These are phyloP conservation scores for Silene latifolia DNA, from an alignment of 148 eudicot species.

Conservation along the genomic window DNA sequence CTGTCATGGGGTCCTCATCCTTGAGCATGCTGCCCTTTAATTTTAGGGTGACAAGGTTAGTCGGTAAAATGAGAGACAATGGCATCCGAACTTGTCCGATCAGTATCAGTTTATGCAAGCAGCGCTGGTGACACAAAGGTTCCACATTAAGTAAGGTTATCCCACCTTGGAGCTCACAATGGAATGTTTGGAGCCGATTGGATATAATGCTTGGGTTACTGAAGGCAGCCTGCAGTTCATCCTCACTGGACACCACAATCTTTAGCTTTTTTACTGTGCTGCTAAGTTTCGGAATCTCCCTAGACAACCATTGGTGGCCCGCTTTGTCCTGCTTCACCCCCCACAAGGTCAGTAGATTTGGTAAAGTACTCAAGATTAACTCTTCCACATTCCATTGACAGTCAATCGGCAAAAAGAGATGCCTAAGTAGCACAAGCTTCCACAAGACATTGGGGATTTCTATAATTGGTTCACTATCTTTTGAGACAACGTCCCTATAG, in stretches of 20 bases:
- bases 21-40: too few relatives aligned
- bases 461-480: too few relatives aligned
- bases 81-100: too few relatives aligned
- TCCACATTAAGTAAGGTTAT: too few relatives aligned
- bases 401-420: neutral
- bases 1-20: too few relatives aligned
- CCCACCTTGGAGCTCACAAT: neutral
- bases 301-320: conserved; percentile 4
- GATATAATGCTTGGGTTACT: conserved; percentile 18
- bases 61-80: too few relatives aligned
- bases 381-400: neutral
- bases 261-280: neutral
- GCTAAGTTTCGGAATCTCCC: conserved; percentile 1
- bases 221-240: conserved; percentile 4
- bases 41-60: too few relatives aligned
- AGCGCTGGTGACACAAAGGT: too few relatives aligned
- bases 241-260: neutral
- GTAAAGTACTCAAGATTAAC: neutral
- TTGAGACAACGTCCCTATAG: too few relatives aligned
- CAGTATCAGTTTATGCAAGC: too few relatives aligned
- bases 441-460: too few relatives aligned
- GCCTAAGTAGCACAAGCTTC: too few relatives aligned
- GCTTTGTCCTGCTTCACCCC: conserved; percentile 14
- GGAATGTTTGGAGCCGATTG: conserved; percentile 13
- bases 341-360: conserved; percentile 20